These are phyloP conservation scores for Suhomyces ambrosiae DNA, from an alignment of 1,139 yeast genomes.

Conservation along the genomic window DNA sequence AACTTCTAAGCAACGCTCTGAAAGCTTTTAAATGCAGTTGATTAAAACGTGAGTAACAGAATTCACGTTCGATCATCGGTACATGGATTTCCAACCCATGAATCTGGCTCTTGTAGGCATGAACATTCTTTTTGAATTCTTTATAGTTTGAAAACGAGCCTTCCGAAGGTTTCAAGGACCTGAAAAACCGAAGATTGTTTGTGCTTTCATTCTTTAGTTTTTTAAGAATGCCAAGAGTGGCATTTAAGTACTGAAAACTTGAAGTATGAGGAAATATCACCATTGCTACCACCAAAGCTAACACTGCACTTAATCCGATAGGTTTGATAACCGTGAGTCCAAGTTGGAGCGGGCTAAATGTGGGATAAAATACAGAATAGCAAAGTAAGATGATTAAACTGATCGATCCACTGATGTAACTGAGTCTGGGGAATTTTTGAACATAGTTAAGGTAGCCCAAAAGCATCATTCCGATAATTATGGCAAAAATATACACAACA, in stretches of 20 bases:
- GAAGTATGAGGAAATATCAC: conserved; percentile 39
- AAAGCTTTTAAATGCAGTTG: conserved; percentile 33
- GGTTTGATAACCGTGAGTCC: conserved; percentile 28
- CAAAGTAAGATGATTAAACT: conserved; percentile 26
- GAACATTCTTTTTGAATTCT: conserved; percentile 23
- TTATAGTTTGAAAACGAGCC: conserved; percentile 27
- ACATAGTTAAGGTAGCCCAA: conserved; percentile 27
- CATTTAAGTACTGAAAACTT: conserved; percentile 25
- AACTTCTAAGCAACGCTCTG: conserved; percentile 26
- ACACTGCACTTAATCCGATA: conserved; percentile 27
- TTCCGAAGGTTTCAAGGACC: conserved; percentile 34
- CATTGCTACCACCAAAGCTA: conserved; percentile 22
- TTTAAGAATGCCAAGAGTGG: conserved; percentile 20
- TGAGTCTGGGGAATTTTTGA: conserved; percentile 23
- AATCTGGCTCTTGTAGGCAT: conserved; percentile 22
- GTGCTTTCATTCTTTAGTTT: conserved; percentile 20
- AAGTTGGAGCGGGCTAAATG: conserved; percentile 26
- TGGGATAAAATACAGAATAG: conserved; percentile 32
- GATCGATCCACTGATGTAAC: conserved; percentile 29
- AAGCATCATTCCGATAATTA: conserved; percentile 27
- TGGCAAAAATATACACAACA: conserved; percentile 29
- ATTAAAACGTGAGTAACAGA: conserved; percentile 34
- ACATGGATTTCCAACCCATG: conserved; percentile 28
- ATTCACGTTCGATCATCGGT: conserved; percentile 25
- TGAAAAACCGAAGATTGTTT: conserved; percentile 28